Evolutionary conservation across 768 basidiomycete species (phyloP), one percentile per base, ranked within the genome.

Genomic region (Auriscalpium vulgare): DNA sequence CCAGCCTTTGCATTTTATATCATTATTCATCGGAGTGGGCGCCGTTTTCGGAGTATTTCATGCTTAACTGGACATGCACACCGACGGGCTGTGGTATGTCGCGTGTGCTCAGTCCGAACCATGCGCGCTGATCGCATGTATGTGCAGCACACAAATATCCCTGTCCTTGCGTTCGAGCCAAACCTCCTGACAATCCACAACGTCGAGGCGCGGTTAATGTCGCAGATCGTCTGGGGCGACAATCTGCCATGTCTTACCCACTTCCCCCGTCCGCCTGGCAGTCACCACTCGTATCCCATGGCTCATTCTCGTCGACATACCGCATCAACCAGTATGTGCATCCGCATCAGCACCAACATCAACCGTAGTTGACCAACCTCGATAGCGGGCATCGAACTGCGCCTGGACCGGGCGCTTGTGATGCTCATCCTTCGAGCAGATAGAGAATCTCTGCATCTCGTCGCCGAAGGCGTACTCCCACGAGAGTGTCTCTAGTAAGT

Each of bases 1-100:
- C 63, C 97, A 97, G 98, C 72, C 98, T 97, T 68, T 95, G n/a
- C 97, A 0, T 98, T 98, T 68, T 98, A 97, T 70, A 94, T 98
- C 61, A 95, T n/a, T n/a, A n/a, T n/a, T n/a, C n/a, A 98, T 72
- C 92, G 91, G 75, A 95, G 86, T 59, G 97, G 97, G 2, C 88
- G 92, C 75, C 78, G 93, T 59, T 91, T 94, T 50, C 77, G 91
- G 53, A 87, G 83, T 59, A 91, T 56, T 98, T 97, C 76, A 91
- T 95, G 80, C 90, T 98, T 11, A 80, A 90, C 60, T 99, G 97
- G 97, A 95, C 98, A 71, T 95, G 97, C 10, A 78, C 77, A 46
- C 97, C 97, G 0, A 91, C 91, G 6, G 87, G 88, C 38, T 98
- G 98, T 65, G 97, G 95, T 97, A 68, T 65, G 91, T 73, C 3